Evolutionary conservation across 306 rosid species (phyloP).

Genomic region (Cicer pinnatifidum): DNA sequence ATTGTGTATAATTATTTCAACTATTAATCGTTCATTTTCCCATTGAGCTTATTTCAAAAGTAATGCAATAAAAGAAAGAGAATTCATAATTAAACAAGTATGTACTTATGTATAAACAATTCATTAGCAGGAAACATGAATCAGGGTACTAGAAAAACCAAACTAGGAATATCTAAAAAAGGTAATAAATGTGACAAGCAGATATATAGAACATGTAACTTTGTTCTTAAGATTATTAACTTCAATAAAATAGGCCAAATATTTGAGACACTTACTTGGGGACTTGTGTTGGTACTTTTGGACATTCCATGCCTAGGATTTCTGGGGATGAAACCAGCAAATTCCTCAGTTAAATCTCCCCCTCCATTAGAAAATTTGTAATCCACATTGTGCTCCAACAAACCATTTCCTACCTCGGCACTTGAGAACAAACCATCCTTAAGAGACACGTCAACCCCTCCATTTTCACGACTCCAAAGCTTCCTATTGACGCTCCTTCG

Average conservation of each 20-base stretch:
- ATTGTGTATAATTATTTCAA: no score
- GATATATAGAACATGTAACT: no score
- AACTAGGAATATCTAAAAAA: not conserved
- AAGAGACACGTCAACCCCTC: constrained; percentile 81
- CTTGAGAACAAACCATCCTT: constrained; percentile 78
- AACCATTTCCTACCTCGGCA: constrained; percentile 47
- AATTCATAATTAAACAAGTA: not conserved
- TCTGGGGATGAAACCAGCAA: constrained; percentile 64
- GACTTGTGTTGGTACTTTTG: constrained; percentile 72
- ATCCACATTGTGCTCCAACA: constrained; percentile 37
- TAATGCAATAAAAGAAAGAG: not conserved
- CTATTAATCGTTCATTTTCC: no score
- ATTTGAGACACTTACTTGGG: constrained; percentile 60
- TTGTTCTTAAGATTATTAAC: no score
- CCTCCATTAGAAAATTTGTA: constrained; percentile 44
- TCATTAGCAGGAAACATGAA: constrained; percentile 5
- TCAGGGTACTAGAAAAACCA: not conserved
- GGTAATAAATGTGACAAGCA: no score
- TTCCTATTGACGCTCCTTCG: constrained; percentile 67
- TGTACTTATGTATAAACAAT: not conserved
- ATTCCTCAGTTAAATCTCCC: constrained; percentile 55
- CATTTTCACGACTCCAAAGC: constrained; percentile 75
- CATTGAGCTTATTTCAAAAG: not conserved
- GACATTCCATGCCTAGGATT: constrained; percentile 56
- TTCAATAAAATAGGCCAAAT: not conserved